Conservation (phyloP, 352 stramenopile species). For the Blastocystis hominis region DNA sequence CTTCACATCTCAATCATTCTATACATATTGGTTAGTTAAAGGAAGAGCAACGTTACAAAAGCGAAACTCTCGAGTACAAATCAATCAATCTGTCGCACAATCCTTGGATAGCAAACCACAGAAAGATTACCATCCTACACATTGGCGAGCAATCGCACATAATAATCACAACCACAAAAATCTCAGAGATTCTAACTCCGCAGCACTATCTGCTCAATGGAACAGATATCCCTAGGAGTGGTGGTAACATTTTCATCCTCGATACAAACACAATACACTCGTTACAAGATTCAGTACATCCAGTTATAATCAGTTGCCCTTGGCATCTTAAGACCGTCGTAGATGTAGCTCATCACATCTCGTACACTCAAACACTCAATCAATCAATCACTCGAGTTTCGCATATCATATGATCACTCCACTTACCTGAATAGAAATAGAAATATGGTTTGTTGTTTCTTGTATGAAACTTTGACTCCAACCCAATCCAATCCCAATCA, state of each 20-base stretch:
- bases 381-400: not conserved
- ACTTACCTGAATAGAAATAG: conserved; percentile 33
- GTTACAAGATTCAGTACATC: conserved; percentile 51
- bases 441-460: not conserved
- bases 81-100: conserved; percentile 26
- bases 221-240: conserved; percentile 4
- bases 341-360: conserved; percentile 56
- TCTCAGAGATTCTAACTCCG: conserved; percentile 52
- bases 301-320: conserved; percentile 54
- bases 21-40: conserved; percentile 51
- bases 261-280: not conserved
- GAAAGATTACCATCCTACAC: conserved; percentile 2
- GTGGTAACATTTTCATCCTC: conserved; percentile 56
- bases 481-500: too few relatives aligned
- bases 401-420: not conserved
- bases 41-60: conserved; percentile 29
- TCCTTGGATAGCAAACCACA: conserved; percentile 26
- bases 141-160: not conserved
- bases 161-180: not conserved
- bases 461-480: too few relatives aligned
- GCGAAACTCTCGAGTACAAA: conserved; percentile 6
- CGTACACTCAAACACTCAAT: not conserved
- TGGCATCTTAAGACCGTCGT: conserved; percentile 59
- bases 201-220: not conserved
- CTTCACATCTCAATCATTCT: not conserved